Conservation (phyloP, 192 early-diverging fungal species). For the Kickxella alabastrina region DNA sequence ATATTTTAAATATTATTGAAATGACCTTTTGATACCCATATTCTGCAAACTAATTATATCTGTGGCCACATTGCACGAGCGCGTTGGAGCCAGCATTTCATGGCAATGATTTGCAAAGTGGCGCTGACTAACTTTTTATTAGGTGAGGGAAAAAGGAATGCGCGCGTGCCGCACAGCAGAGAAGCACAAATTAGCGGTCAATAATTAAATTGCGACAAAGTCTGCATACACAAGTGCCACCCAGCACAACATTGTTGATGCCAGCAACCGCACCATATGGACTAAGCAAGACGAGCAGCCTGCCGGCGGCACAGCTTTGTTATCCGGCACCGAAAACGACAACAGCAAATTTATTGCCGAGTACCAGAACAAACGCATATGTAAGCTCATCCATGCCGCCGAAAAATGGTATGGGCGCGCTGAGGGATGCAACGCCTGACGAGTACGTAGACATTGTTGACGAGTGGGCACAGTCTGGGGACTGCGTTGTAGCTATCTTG, state of each 20-base stretch:
- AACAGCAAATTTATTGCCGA: conserved; percentile 30
- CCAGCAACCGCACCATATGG: conserved; percentile 14
- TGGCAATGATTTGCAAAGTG: no score
- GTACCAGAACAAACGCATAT: conserved; percentile 25
- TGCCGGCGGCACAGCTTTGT: neutral
- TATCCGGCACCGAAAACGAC: conserved; percentile 7
- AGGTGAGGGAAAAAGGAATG: no score
- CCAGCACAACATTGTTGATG: neutral
- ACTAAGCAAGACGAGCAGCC: conserved; percentile 3
- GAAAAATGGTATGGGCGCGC: conserved; percentile 7
- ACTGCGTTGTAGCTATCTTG: conserved; percentile 14
- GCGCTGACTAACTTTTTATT: no score
- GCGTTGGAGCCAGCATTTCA: no score
- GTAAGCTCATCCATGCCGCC: conserved; percentile 8
- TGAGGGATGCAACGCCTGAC: conserved; percentile 21
- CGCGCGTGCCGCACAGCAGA: no score
- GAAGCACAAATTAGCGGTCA: no score
- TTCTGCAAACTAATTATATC: no score
- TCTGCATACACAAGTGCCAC: conserved; percentile 7
- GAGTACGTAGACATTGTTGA: conserved; percentile 47
- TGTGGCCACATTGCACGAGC: no score
- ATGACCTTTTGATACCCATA: no score
- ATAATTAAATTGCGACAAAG: no score
- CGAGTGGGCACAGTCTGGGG: conserved; percentile 10
- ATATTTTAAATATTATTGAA: no score